A percentile compares a stretch with the other conserved stretches of the same genome.
Conservation (phyloP, 257 asterid genomes). For the Solanum microdontum region DNA sequence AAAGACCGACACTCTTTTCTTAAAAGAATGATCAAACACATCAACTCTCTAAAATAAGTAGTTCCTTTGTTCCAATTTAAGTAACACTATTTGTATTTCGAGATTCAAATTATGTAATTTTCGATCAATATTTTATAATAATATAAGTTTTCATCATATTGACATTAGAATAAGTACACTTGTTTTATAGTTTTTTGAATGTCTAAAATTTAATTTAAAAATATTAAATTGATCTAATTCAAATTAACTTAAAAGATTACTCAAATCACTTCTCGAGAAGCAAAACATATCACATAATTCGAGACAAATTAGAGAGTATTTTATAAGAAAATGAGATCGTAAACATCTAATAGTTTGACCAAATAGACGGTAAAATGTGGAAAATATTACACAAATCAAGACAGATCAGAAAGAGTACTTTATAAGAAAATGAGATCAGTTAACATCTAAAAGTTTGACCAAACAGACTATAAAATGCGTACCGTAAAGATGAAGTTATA, state of each 20-base stretch:
- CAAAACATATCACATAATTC: not conserved
- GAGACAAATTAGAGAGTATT: not conserved
- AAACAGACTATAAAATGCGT: not conserved
- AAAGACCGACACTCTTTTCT: not conserved
- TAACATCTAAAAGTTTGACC: not conserved
- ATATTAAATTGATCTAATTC: not conserved
- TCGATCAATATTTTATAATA: not conserved
- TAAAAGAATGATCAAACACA: not conserved
- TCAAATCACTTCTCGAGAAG: not conserved
- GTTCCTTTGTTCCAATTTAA: not conserved
- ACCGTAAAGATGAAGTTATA: conserved; percentile 47
- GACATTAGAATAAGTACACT: not conserved
- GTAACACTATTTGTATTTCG: not conserved
- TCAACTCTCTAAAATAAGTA: not conserved
- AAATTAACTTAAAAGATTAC: not conserved
- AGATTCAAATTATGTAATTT: not conserved
- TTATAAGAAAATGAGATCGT: not conserved
- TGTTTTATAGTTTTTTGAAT: not conserved
- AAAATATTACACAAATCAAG: not conserved
- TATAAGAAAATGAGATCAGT: not conserved
- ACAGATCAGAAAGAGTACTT: not conserved
- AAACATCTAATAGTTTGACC: not conserved
- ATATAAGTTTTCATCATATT: not conserved
- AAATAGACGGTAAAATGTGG: not conserved
- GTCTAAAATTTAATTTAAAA: not conserved